Base-by-base conservation (phyloP, 441 rosid species). In the Gossypium schwendimanii region DNA sequence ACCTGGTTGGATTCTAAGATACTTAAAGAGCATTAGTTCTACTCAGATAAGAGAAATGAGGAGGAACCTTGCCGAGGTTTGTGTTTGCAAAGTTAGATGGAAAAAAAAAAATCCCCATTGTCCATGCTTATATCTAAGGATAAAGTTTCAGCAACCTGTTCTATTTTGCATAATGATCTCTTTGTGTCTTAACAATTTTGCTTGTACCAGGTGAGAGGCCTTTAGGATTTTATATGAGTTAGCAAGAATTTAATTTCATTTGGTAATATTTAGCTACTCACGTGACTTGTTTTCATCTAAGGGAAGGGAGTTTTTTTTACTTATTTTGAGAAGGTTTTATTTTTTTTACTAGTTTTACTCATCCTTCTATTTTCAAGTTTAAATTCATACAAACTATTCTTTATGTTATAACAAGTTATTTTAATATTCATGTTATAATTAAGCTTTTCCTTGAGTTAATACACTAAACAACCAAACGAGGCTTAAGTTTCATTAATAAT, bases 1-100 rank as follows among this genome's bases (percentile, higher is more conserved):
- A 71, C 91, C 91, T 66, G 94, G 98, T 74, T 94, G 94, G 96
- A 87, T 94, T 75, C 53, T 91, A 49, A 83, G 80, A 60, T 89
- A 79, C 75, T 80, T 94, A 52, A 87, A 83, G 80, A 80, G 87
- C 75, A 73, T 94, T 77, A 81, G 75, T 62, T 79, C 82, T 59
- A 73, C 85, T 82, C 88, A 76, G 71, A 73, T 81, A 63, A 87
- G 83, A 83, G 86, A 65, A 57, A 77, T 87, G 86, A 90, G 69
- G 82, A 78, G 74, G 55, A 88, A 78, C 77, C 97, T 94, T 80
- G 85, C 84, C 36, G 84, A 84, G 92, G 99, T 94, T 72, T 77
- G 87, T 80, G 50, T 53, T 67, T 66, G 60, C 15, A 14, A 53
- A 53, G 36, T 63, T 65, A 58, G 52, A 2, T 36, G 41, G 41